Percentiles rank a stretch among this genome's conserved stretches.
Evolutionary conservation across 2,329 filamentous ascomycete genomes (phyloP).

Genomic region (Diaporthe vexans): DNA sequence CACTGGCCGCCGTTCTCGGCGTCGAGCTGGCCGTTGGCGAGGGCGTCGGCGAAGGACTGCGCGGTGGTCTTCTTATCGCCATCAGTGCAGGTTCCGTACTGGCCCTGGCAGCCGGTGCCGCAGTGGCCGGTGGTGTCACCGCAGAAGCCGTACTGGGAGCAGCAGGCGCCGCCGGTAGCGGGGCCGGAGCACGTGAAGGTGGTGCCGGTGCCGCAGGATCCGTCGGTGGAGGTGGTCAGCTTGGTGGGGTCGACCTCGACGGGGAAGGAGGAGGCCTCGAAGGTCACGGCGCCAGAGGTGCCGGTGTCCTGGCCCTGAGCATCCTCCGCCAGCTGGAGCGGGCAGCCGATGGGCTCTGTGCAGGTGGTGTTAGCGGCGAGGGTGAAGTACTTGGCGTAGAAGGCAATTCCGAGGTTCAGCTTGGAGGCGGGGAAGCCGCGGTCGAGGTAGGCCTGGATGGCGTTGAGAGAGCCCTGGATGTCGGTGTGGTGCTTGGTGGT

Average conservation of each 20-base stretch:
- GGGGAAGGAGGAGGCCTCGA: constrained; percentile 52
- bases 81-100: constrained; percentile 43
- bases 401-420: constrained; percentile 75
- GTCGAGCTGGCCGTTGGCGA: constrained; percentile 57
- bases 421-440: constrained; percentile 65
- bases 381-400: constrained; percentile 76
- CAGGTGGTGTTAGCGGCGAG: constrained; percentile 60
- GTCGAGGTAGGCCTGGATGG: constrained; percentile 71
- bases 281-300: constrained; percentile 63
- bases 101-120: constrained; percentile 44
- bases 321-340: constrained; percentile 70
- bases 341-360: constrained; percentile 64
- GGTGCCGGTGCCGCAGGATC: constrained; percentile 44
- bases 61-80: constrained; percentile 36
- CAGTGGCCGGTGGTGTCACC: constrained; percentile 44
- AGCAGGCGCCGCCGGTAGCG: constrained; percentile 39
- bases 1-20: constrained; percentile 67
- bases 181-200: constrained; percentile 39
- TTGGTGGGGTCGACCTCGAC: constrained; percentile 22
- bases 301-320: constrained; percentile 69
- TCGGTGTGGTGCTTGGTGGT: constrained; percentile 75
- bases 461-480: constrained; percentile 66
- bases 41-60: constrained; percentile 58
- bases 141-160: constrained; percentile 39
- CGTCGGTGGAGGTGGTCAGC: constrained; percentile 43